Percentiles rank a stretch among this genome's conserved stretches.
Evolutionary conservation across 768 basidiomycete species (phyloP).

Genomic region (Tylopilus subfusipes): DNA sequence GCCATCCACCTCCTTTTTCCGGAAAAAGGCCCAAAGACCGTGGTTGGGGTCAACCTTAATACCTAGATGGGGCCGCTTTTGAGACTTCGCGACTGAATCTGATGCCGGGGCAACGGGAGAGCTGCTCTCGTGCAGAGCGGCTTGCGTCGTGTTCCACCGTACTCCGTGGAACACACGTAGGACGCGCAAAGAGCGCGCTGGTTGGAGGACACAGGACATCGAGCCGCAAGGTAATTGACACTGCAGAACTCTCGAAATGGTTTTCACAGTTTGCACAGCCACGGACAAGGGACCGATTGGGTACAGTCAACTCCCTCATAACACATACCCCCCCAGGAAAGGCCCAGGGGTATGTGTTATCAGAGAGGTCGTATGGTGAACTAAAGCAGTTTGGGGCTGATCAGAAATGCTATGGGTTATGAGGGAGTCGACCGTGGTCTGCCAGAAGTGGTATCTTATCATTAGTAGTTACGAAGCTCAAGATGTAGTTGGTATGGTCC

Average conservation of each 20-base stretch:
- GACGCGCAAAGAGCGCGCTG: conserved; percentile 16
- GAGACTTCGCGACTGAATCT: conserved; percentile 19
- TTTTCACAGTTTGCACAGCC: conserved; percentile 18
- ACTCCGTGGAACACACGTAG: conserved; percentile 9
- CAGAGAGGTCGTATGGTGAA: too few relatives aligned
- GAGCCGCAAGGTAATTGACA: neutral
- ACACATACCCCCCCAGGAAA: too few relatives aligned
- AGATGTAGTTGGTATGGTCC: too few relatives aligned
- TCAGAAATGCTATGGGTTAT: too few relatives aligned
- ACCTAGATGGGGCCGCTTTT: conserved; percentile 42
- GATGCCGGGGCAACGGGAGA: neutral
- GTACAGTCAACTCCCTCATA: too few relatives aligned
- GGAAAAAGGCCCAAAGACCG: conserved; percentile 77
- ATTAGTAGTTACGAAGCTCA: too few relatives aligned
- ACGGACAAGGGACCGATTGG: neutral
- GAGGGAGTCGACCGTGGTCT: too few relatives aligned
- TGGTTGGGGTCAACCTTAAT: conserved; percentile 55
- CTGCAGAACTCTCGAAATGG: too few relatives aligned
- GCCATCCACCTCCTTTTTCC: conserved; percentile 51
- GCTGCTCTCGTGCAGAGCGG: neutral
- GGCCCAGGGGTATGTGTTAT: too few relatives aligned
- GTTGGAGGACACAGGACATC: conserved; percentile 24
- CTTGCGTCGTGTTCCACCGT: conserved; percentile 26
- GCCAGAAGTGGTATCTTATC: too few relatives aligned
- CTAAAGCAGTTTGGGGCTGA: too few relatives aligned